Base-by-base conservation (phyloP, 345 rosid species). In the Dipteronia sinensis region DNA sequence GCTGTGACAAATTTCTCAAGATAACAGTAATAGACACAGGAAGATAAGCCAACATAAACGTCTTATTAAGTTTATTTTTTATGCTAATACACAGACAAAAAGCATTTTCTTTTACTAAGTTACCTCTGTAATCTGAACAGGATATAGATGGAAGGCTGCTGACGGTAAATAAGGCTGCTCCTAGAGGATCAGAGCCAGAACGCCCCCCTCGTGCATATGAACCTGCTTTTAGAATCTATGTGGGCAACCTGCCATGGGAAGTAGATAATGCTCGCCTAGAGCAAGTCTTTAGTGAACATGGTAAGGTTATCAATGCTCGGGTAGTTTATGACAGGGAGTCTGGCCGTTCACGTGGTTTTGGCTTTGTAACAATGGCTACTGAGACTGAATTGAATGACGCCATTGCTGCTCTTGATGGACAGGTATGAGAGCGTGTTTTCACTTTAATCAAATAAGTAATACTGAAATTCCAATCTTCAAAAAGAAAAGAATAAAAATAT, bases 281-380 rank as follows among this genome's bases (percentile, higher is more conserved):
- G 80, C 95, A 93, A 75, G 76, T 95, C 67, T 93, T 95, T 76
- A 93, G 97, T 53, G 95, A 92, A 79, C 93, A 93, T 74, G 97
- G 98, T 42, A 95, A 93, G 87, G 97, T 95, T 77, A 83, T 87
- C 72, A 88, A 85, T 82, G 93, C 98, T 58, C 88, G 90, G 17
- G 97, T 95, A 46, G 89, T 95, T 23, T 88, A 74, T 74, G 99
- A 95, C 80, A 86, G 98, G 84, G 97, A 92, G 64, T 88, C 89
- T 42, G 97, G 98, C 68, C 98, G 98, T 23, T 95, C 99, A 44
- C 97, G 98, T 78, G 98, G 98, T 61, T 93, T 95, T 51, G 99
- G 98, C 31, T 95, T 95, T 78, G 99, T 95, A 63, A 83, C 92
- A 0, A 93, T 95, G 99, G 81, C 95, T 38, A 69, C 82, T 38